Conservation (phyloP, 1,139 yeast species). For the Blastobotrys petasosporus region DNA sequence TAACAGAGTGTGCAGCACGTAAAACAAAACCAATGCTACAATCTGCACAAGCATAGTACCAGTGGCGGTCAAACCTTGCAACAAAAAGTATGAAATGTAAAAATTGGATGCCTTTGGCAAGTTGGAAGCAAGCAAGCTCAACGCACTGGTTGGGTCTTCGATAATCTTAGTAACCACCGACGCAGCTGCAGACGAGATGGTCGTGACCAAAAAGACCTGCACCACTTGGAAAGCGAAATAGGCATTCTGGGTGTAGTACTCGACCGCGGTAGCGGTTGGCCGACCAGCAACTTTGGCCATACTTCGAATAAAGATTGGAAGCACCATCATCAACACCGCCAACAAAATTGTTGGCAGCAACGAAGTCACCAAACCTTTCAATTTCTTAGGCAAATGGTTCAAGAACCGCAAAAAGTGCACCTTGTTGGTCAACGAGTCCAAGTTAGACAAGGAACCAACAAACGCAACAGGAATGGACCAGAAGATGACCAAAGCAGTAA, state of each 20-base stretch:
- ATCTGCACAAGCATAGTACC: constrained; percentile 78
- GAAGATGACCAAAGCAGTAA: constrained; percentile 57
- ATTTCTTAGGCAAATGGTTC: constrained; percentile 54
- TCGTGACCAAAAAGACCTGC: constrained; percentile 74
- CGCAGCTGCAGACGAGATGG: constrained; percentile 76
- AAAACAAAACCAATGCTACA: constrained; percentile 62
- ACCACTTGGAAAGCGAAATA: constrained; percentile 86
- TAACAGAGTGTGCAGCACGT: constrained; percentile 59
- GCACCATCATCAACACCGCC: constrained; percentile 74
- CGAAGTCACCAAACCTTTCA: constrained; percentile 81
- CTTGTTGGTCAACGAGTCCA: constrained; percentile 61
- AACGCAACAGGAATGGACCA: constrained; percentile 97
- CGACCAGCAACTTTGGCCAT: constrained; percentile 72
- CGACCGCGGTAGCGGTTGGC: constrained; percentile 64
- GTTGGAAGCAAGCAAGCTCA: constrained; percentile 61
- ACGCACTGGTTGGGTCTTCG: constrained; percentile 58
- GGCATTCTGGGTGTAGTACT: constrained; percentile 77
- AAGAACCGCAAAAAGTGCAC: constrained; percentile 68
- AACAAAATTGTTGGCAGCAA: constrained; percentile 78
- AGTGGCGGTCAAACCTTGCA: constrained; percentile 80
- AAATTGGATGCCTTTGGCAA: constrained; percentile 90
- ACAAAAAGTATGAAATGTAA: constrained; percentile 46
- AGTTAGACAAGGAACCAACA: constrained; percentile 87
- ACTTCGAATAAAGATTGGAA: constrained; percentile 71
- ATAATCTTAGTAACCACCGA: constrained; percentile 66